Percentiles rank a stretch among this genome's conserved stretches.
phyloP scores from a whole-genome alignment of 257 asterid genomes.

The Solanum clarkiae region DNA sequence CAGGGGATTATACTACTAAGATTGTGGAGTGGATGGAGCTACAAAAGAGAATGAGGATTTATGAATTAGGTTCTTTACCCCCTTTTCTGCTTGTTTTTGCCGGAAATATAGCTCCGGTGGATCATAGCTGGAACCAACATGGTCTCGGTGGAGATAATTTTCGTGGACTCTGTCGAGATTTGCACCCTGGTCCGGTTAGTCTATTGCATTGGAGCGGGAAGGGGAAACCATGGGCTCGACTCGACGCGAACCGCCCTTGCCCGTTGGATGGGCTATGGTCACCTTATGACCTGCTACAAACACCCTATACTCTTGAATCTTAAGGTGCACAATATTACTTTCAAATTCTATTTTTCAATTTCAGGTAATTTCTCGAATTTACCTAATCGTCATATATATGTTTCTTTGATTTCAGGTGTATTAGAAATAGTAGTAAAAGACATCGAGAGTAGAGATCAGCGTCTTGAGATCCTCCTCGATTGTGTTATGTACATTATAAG shows the following conservation, averaged over 20 bases:
- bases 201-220: slow-evolving; percentile 96
- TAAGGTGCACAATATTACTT: slow-evolving; percentile 16
- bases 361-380: not conserved
- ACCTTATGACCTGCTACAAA: slow-evolving; percentile 68
- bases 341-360: not conserved
- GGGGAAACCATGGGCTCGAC: slow-evolving; percentile 89
- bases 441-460: slow-evolving; percentile 59
- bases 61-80: slow-evolving; percentile 84
- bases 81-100: slow-evolving; percentile 85
- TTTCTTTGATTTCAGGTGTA: not conserved
- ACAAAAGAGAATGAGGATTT: slow-evolving; percentile 87
- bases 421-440: not conserved
- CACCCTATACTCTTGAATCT: slow-evolving; percentile 50
- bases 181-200: slow-evolving; percentile 93
- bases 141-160: slow-evolving; percentile 94
- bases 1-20: slow-evolving; percentile 49
- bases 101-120: slow-evolving; percentile 81
- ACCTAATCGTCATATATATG: not conserved
- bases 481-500: slow-evolving; percentile 9
- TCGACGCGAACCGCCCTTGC: slow-evolving; percentile 62
- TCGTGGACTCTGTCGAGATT: slow-evolving; percentile 66
- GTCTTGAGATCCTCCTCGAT: slow-evolving; percentile 49
- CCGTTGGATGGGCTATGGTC: slow-evolving; percentile 90
- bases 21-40: slow-evolving; percentile 96
- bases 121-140: slow-evolving; percentile 95